Evolutionary conservation across 305 asterid genomes (phyloP), one percentile per base, ranked within the genome.

Genomic region (Ilex paraguariensis): DNA sequence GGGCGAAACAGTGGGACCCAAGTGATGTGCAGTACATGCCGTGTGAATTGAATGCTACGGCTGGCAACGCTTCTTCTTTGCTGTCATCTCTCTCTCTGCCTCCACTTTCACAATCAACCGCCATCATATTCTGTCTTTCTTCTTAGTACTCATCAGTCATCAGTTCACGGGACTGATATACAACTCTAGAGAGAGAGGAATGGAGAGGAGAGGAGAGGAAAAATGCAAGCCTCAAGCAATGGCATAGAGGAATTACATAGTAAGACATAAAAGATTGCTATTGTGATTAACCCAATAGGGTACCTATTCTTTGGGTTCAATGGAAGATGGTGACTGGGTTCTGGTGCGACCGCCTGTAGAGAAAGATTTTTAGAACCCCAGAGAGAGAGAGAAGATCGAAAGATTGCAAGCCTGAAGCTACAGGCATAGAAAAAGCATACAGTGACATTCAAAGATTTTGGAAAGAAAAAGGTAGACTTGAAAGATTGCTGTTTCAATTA

Each of bases 281-380:
- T 52, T 3, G 13, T 7, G 48, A 58, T 66, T 68, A 39, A 66
- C 7, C 56, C 40, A 15, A 56, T 65, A 67, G 70, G 72, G 68
- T 42, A 60, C 28, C 46, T 40, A 11, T 49, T 66, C 51, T 53
- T 64, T 53, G 66, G 57, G 39, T 42, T 51, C 28, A 64, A 76
- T 65, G 75, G 77, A 60, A 46, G 80, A 69, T 53, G 11, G 21
- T 17, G 69, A 63, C 17, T 72, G 74, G 70, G 62, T 75, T 61
- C 64, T 66, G 15, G 71, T 63, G 56, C 57, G 63, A 31, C 46
- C 52, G 14, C 66, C 69, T 16, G 73, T 48, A 7, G 88, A 85
- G 60, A 82, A 72, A 65, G 86, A 83, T 69, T 75, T 69, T 1
- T 85, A 87, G 93, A 78, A 70, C 45, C 79, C 91, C 3, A 74